Percentiles rank a stretch among this genome's conserved stretches.
Evolutionary conservation across 805 yeast species (phyloP).

Genomic region (Candida khao-thaluensis): DNA sequence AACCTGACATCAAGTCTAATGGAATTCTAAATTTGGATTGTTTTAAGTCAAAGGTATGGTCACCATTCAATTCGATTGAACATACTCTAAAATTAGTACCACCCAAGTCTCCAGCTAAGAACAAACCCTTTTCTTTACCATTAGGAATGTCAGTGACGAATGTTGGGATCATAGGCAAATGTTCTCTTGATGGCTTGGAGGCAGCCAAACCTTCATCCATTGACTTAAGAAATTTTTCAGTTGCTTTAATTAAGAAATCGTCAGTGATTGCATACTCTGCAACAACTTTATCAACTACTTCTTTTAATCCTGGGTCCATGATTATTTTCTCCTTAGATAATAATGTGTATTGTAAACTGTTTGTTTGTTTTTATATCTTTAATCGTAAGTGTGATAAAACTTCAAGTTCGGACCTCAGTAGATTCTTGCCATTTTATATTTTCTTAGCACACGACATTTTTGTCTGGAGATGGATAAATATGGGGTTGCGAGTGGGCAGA

Average conservation of each 20-base stretch:
- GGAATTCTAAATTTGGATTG: conserved; percentile 84
- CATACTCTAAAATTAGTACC: conserved; percentile 97
- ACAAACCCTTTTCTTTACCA: conserved; percentile 81
- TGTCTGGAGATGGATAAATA: conserved; percentile 1
- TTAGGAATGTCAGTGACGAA: conserved; percentile 81
- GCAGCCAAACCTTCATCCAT: conserved; percentile 59
- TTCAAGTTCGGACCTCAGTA: conserved; percentile 8
- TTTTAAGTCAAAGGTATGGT: conserved; percentile 71
- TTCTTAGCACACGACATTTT: conserved; percentile 2
- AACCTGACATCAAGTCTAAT: conserved; percentile 65
- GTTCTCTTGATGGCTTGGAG: conserved; percentile 40
- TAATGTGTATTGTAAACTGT: no score
- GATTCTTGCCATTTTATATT: conserved; percentile 4
- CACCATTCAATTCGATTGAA: conserved; percentile 74
- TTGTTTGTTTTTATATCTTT: no score
- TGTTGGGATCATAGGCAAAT: conserved; percentile 87
- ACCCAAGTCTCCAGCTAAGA: conserved; percentile 90
- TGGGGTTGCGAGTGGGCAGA: conserved; percentile 4
- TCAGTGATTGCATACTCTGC: conserved; percentile 41
- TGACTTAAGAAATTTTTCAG: conserved; percentile 55
- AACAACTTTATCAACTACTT: conserved; percentile 36
- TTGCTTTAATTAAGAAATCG: conserved; percentile 46
- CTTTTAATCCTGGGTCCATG: conserved; percentile 22
- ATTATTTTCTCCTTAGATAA: not conserved
- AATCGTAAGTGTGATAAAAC: not conserved